phyloP scores from a whole-genome alignment of 768 basidiomycete species.

The Gloeostereum incarnatum region DNA sequence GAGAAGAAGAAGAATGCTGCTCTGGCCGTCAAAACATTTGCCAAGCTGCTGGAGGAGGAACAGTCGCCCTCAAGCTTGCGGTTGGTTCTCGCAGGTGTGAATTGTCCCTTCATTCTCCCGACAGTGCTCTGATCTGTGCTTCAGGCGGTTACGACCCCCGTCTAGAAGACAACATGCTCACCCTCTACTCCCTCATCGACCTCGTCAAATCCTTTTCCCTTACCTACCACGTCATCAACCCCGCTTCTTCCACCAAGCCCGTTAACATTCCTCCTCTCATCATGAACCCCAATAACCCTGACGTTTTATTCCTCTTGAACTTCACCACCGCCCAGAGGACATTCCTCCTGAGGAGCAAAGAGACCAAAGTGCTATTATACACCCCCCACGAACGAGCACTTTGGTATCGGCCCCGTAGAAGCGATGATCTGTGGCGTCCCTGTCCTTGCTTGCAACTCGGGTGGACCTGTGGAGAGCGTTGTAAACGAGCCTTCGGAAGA shows the following conservation, averaged over 20 bases:
- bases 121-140: not conserved
- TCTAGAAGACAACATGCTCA: constrained; percentile 74
- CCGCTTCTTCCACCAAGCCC: constrained; percentile 25
- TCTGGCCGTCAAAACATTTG: constrained; percentile 76
- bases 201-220: constrained; percentile 46
- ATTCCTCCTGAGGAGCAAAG: constrained; percentile 58
- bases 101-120: not conserved
- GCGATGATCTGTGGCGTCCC: constrained; percentile 90
- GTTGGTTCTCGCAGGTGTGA: constrained; percentile 71
- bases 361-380: constrained; percentile 75
- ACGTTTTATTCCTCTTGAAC: constrained; percentile 86
- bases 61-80: constrained; percentile 32
- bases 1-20: constrained; percentile 90
- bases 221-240: constrained; percentile 47
- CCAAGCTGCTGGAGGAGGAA: constrained; percentile 30
- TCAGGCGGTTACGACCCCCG: constrained; percentile 88
- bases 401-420: constrained; percentile 94
- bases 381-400: constrained; percentile 95
- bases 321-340: constrained; percentile 81
- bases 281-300: constrained; percentile 29
- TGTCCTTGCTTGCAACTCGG: constrained; percentile 78
- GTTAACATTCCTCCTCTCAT: constrained; percentile 28
- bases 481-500: constrained; percentile 22
- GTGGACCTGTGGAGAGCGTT: constrained; percentile 88
- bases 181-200: constrained; percentile 51